Evolutionary conservation across 176 grass and related monocot species (phyloP), one percentile per base, ranked within the genome.

Genomic region (Musa troglodytarum): DNA sequence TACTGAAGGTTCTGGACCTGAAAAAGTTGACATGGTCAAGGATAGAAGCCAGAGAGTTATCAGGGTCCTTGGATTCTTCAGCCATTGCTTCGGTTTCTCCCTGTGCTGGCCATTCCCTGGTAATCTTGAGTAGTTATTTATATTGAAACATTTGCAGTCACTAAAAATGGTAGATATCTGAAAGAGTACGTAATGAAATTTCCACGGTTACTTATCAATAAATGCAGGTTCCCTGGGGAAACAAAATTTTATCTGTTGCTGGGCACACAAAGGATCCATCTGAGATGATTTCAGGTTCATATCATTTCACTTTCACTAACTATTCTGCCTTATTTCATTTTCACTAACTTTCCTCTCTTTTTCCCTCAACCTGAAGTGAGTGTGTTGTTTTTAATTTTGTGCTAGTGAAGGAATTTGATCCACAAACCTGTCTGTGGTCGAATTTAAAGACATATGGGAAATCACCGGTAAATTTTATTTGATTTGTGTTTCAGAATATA

Each of bases 401-500:
- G 81, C 65, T 87, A 99, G 96, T 93, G 86, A 99, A 91, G 96
- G 96, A 99, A 92, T 99, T 95, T 86, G 88, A 99, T 92, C 91
- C 88, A 0, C 91, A 92, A 80, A 89, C 82, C 74, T 86, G 88
- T 92, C 78, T 87, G 22, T 99, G 96, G 96, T 94, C 88, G 15
- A 86, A 87, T 81, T 84, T 99, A 59, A 89, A 50, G 82, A 95
- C 96, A 80, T 89, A 95, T 9, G 91, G 96, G 67, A 93, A 91
- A 76, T 78, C 96, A 79, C 96, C 96, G 90, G 96, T 99, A 99
- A 89, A 81, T 54, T 56, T 74, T 72, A 74, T 64, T 29, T 79
- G 9, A 62, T 76, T 8, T 53, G 21, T 52, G 5, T 21, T 22
- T 43, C 51, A 54, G 14, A 22, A 14, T 15, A 65, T 65, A 63